Conservation (phyloP, 345 rosid species). For the Hibiscus mutabilis region DNA sequence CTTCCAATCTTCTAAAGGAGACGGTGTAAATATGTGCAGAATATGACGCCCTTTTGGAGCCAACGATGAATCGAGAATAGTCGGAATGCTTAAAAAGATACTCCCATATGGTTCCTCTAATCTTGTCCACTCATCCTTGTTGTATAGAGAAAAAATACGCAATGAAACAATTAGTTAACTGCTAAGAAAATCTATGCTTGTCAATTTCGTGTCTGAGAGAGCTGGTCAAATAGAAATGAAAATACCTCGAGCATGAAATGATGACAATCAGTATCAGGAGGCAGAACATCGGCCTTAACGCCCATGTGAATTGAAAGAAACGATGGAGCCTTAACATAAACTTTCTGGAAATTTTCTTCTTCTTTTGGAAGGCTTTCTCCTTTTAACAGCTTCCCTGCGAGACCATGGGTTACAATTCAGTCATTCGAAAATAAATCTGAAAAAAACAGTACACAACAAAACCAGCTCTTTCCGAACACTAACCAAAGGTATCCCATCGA, state of each 20-base stretch:
- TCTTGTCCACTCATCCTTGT: slow-evolving; percentile 64
- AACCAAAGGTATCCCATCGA: slow-evolving; percentile 99
- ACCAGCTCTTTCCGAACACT: slow-evolving; percentile 21
- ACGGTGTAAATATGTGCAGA: slow-evolving; percentile 84
- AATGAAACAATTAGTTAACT: background rate
- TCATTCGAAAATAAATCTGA: background rate
- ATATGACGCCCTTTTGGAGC: slow-evolving; percentile 83
- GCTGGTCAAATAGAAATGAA: background rate
- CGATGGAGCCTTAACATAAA: slow-evolving; percentile 91
- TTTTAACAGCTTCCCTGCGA: slow-evolving; percentile 76
- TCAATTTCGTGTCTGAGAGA: background rate
- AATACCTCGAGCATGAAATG: slow-evolving; percentile 90
- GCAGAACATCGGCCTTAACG: slow-evolving; percentile 76
- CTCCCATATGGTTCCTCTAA: slow-evolving; percentile 86
- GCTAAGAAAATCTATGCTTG: slow-evolving; percentile 9
- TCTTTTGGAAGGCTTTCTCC: slow-evolving; percentile 79
- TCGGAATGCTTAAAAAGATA: slow-evolving; percentile 93
- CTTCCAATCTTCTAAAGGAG: slow-evolving; percentile 89
- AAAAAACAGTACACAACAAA: background rate
- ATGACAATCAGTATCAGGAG: slow-evolving; percentile 87
- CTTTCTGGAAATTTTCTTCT: slow-evolving; percentile 82
- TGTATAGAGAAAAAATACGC: background rate
- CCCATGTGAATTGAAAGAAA: slow-evolving; percentile 98
- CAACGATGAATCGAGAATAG: slow-evolving; percentile 77
- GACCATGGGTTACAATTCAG: background rate